Base-by-base conservation (phyloP, 2,329 filamentous ascomycete species). In the Coniochaeta hoffmannii region DNA sequence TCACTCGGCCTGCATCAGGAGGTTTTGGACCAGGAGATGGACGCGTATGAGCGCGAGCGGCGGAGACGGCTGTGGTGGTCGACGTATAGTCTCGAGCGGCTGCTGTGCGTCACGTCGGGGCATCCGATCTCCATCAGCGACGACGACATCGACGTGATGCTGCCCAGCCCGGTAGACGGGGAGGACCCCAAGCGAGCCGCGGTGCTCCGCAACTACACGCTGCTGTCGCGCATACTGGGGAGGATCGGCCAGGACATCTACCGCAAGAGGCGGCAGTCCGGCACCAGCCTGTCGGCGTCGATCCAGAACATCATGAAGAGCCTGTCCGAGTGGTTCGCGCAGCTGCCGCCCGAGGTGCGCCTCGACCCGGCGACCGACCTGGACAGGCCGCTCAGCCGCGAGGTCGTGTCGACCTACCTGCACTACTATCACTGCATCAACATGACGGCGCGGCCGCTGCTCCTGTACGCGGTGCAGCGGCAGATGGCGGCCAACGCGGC, bases 341-440 rank as follows among this genome's bases (percentile, higher is more conserved):
- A 73, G 24, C 60, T 78, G 4, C 76, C 76, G 0, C 65, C 70
- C 44, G 66, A 68, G 10, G 63, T 79, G 14, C 72, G 73, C 11
- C 72, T 78, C 51, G 72, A 78, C 56, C 75, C 75, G 22, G 66
- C 64, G 1, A 28, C 49, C 5, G 69, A 66, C 1, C 66, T 76
- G 4, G 68, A 72, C 52, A 70, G 53, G 55, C 55, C 51, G 11
- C 17, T 76, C 36, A 72, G 71, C 35, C 74, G 76, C 10, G 76
- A 79, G 61, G 73, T 70, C 14, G 73, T 79, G 4, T 76, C 75
- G 0, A 74, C 73, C 2, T 73, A 76, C 55, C 63, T 78, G 17
- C 76, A 79, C 56, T 79, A 78, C 56, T 77, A 78, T 56, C 76
- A 77, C 19, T 79, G 76, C 59, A 71, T 79, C 57, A 78, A 78